A percentile compares a stretch with the other conserved stretches of the same genome.
phyloP scores from a whole-genome alignment of 768 basidiomycete species.

The Suillus bovinus region DNA sequence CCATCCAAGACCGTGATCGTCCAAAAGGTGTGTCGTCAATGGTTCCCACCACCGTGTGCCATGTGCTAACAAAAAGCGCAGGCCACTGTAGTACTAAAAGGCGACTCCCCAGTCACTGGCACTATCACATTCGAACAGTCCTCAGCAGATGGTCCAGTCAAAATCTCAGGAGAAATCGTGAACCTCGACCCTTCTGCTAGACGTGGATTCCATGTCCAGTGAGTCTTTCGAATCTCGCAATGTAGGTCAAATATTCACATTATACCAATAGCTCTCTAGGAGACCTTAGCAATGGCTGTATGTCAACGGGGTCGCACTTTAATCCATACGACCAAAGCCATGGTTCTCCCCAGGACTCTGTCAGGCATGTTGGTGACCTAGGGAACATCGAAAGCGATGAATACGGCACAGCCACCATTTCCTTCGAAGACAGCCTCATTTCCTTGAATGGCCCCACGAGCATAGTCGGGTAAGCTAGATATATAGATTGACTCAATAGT shows the following conservation, averaged over 20 bases:
- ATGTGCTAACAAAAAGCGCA: conserved; percentile 23
- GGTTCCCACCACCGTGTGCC: not conserved
- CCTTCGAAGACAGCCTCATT: conserved; percentile 58
- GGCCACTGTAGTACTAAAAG: conserved; percentile 63
- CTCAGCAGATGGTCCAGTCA: conserved; percentile 49
- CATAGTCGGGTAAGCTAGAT: conserved; percentile 61
- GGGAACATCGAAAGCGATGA: conserved; percentile 71
- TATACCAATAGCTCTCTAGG: conserved; percentile 41
- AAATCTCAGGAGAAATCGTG: conserved; percentile 59
- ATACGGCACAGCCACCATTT: conserved; percentile 56
- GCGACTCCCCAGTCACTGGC: conserved; percentile 60
- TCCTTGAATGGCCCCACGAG: conserved; percentile 67
- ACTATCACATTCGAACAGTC: conserved; percentile 66
- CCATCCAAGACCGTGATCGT: conserved; percentile 19
- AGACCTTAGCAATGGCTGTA: conserved; percentile 65
- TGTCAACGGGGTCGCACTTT: conserved; percentile 74
- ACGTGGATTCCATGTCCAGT: conserved; percentile 86
- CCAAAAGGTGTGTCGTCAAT: conserved; percentile 19
- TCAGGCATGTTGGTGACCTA: conserved; percentile 73
- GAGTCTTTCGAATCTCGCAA: conserved; percentile 25
- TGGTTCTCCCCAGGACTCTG: conserved; percentile 55
- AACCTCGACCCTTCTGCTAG: conserved; percentile 57
- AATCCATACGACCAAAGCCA: conserved; percentile 70
- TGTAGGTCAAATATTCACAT: conserved; percentile 21
- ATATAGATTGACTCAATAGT: conserved; percentile 7